These are phyloP conservation scores for Clonostachys rosea DNA, from an alignment of 2,329 filamentous ascomycete genomes.

Conservation along the genomic window DNA sequence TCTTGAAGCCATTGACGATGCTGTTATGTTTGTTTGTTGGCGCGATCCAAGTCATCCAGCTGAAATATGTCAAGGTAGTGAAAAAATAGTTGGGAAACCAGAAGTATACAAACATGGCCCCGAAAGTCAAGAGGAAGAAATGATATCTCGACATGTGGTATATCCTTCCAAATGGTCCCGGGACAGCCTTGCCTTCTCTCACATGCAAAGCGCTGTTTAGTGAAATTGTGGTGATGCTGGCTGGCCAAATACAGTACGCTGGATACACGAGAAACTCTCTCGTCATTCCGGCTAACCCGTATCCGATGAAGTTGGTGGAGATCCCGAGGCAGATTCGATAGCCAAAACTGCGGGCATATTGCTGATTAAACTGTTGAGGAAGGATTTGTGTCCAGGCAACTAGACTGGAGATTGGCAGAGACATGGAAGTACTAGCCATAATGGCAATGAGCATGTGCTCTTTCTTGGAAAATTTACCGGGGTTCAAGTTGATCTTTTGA, in stretches of 20 bases:
- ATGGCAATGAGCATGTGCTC: conserved; percentile 57
- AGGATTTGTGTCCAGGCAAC: conserved; percentile 38
- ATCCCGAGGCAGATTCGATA: conserved; percentile 34
- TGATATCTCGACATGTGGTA: conserved; percentile 35
- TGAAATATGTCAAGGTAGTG: conserved; percentile 39
- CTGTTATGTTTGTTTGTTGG: conserved; percentile 33
- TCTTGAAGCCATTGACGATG: conserved; percentile 33
- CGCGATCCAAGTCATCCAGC: conserved; percentile 52
- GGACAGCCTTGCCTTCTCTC: conserved; percentile 22
- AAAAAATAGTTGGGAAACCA: conserved; percentile 49
- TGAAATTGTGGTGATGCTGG: conserved; percentile 39
- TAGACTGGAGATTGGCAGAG: conserved; percentile 38
- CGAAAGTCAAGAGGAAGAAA: conserved; percentile 37
- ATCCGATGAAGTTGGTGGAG: conserved; percentile 42
- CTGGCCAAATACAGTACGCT: conserved; percentile 45
- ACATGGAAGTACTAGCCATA: conserved; percentile 48
- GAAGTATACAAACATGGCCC: conserved; percentile 44
- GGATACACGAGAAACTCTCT: conserved; percentile 48
- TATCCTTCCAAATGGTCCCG: conserved; percentile 22
- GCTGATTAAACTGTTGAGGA: conserved; percentile 36
- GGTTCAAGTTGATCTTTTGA: conserved; percentile 38
- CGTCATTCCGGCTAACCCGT: conserved; percentile 45
- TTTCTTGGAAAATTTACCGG: conserved; percentile 51
- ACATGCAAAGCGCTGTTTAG: conserved; percentile 40
- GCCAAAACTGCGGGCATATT: conserved; percentile 28